Evolutionary conservation across 345 rosid species (phyloP).

Genomic region (Eucalyptus decipiens): DNA sequence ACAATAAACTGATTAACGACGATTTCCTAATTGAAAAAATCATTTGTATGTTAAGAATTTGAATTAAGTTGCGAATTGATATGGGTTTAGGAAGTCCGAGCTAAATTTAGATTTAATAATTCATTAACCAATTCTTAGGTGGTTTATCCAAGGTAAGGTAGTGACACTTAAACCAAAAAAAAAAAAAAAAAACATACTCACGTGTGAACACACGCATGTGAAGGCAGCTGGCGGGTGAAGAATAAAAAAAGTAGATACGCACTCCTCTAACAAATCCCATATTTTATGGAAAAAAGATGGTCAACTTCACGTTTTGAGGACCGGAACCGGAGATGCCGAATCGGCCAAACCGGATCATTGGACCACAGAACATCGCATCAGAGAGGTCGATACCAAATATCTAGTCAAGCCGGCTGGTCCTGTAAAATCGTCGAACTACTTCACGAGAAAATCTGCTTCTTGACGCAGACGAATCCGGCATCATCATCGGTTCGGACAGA

Average conservation of each 20-base stretch:
- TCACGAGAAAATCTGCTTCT: not conserved
- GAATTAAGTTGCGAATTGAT: too few species aligned
- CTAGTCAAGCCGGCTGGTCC: not conserved
- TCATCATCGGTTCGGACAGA: not conserved
- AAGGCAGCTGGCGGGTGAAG: not conserved
- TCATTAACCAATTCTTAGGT: too few species aligned
- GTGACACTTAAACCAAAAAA: fast-evolving
- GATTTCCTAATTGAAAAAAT: fast-evolving
- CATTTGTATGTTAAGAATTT: too few species aligned
- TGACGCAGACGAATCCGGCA: not conserved
- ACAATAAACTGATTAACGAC: too few species aligned
- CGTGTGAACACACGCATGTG: not conserved
- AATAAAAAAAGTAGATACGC: not conserved
- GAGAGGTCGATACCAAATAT: not conserved
- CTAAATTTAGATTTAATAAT: too few species aligned
- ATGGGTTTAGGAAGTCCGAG: too few species aligned
- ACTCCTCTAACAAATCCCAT: not conserved
- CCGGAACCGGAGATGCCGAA: not conserved
- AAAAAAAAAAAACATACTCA: not conserved
- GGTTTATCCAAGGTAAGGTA: too few species aligned
- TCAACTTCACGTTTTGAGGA: not conserved
- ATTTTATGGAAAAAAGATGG: not conserved
- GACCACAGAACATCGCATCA: not conserved
- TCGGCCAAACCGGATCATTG: not conserved
- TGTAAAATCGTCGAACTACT: not conserved